Evolutionary conservation across 75 land plant genomes (phyloP), one percentile per base, ranked within the genome.

Genomic region (Chamaecyparis obtusa): DNA sequence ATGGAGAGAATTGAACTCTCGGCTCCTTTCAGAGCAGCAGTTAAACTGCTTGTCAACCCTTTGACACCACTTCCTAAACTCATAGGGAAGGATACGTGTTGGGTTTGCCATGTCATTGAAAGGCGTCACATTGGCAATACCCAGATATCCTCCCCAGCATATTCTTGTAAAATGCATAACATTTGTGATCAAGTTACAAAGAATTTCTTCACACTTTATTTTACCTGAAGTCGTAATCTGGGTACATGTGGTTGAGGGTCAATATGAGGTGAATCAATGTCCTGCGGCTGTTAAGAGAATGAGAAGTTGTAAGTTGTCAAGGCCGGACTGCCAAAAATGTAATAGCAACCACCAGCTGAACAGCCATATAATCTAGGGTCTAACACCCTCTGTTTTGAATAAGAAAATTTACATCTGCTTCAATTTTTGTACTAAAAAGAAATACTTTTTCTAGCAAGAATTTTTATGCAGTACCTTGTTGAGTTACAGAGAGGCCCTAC

Each of bases 1-100:
- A 94, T 96, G 97, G 97, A 96, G 97, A 96, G 97, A 96, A 54
- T 96, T 92, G 97, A 96, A 96, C 97, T 96, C 97, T 93, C 96
- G 93, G 95, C 96, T 93, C 94, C 85, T 88, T 46, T 37, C 15
- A 87, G 94, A 94, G 97, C 95, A 91, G 90, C 96, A 83, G 94
- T 90, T 95, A 91, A 89, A 88, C 94, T 43, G 87, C 55, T 83
- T 83, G 78, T 80, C 83, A 80, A 80, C 97, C 87, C 71, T 91
- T 39, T 90, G 97, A 96, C 97, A 96, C 80, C 97, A 96, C 88
- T 92, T 90, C 97, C 97, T 76, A 49, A 60, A 55, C 85, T 85
- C 72, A 84, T 35, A 67, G 83, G 64, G 88, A 92, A 89, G 90
- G 88, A 79, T 85, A 88, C 81, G 83, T 57, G 88, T 76, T 51